These are phyloP conservation scores for Multifurca ochricompacta DNA, from an alignment of 768 basidiomycete genomes.

Conservation along the genomic window DNA sequence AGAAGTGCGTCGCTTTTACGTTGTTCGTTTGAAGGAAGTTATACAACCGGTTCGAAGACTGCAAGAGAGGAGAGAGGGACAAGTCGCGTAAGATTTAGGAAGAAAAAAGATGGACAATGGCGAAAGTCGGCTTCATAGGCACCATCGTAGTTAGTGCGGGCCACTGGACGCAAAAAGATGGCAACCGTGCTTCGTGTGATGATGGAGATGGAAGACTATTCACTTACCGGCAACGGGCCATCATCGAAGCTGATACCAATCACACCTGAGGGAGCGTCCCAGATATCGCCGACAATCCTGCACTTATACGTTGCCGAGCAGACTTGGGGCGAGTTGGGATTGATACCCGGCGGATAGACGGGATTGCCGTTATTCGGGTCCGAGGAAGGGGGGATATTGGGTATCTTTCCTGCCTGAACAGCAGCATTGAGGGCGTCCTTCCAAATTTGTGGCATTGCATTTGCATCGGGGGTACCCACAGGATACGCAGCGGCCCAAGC, in stretches of 20 bases:
- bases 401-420: constrained; percentile 63
- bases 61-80: background rate
- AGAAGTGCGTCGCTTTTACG: constrained; percentile 74
- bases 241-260: constrained; percentile 73
- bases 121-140: background rate
- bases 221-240: constrained; percentile 51
- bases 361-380: constrained; percentile 29
- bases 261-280: constrained; percentile 67
- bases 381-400: constrained; percentile 49
- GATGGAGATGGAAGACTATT: background rate
- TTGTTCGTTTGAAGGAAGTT: constrained; percentile 61
- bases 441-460: constrained; percentile 60
- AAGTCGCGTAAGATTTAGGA: background rate
- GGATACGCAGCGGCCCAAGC: constrained; percentile 66
- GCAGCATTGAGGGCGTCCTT: constrained; percentile 59
- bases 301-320: constrained; percentile 70
- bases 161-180: background rate
- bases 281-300: constrained; percentile 49
- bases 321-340: constrained; percentile 42
- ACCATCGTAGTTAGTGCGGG: background rate
- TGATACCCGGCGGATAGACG: constrained; percentile 32
- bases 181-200: background rate
- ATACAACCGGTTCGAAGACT: constrained; percentile 41
- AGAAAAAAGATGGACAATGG: background rate
- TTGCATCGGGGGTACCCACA: constrained; percentile 37